Evolutionary conservation across 805 yeast species (phyloP).

Genomic region (Wickerhamiella australiensis): DNA sequence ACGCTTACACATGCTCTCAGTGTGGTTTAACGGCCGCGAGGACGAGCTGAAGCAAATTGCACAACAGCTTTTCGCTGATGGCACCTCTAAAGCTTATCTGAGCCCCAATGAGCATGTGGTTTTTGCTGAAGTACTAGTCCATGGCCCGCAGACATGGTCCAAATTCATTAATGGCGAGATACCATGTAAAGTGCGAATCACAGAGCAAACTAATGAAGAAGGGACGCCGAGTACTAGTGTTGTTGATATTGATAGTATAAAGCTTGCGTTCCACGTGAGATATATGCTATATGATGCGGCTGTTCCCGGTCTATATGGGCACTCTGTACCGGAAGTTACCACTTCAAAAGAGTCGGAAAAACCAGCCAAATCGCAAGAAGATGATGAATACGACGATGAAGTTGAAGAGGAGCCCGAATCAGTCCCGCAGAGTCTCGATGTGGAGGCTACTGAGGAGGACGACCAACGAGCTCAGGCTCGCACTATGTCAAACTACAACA

Average conservation of each 20-base stretch:
- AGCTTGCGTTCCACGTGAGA: conserved; percentile 30
- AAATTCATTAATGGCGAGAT: conserved; percentile 26
- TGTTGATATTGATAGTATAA: conserved; percentile 25
- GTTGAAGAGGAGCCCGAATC: conserved; percentile 28
- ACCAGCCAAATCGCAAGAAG: conserved; percentile 14
- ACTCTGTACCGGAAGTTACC: conserved; percentile 1
- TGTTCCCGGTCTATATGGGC: conserved; percentile 10
- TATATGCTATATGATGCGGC: conserved; percentile 32
- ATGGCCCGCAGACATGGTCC: conserved; percentile 27
- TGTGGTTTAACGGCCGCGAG: conserved; percentile 8
- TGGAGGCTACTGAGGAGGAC: conserved; percentile 18
- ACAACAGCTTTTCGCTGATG: conserved; percentile 22
- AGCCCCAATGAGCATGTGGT: conserved; percentile 30
- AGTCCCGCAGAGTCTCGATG: conserved; percentile 16
- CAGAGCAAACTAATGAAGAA: conserved; percentile 10
- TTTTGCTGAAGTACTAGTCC: conserved; percentile 25
- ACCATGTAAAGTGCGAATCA: conserved; percentile 20
- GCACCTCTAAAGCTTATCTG: conserved; percentile 25
- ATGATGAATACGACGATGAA: conserved; percentile 33
- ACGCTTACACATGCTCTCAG: conserved; percentile 10
- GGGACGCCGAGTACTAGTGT: conserved; percentile 11
- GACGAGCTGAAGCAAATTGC: conserved; percentile 8
- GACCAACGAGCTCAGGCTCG: conserved; percentile 20
- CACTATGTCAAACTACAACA: conserved; percentile 38
- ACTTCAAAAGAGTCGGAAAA: not conserved